Base-by-base conservation (phyloP, 2,329 filamentous ascomycete species). In the Alternaria triticimaculans region DNA sequence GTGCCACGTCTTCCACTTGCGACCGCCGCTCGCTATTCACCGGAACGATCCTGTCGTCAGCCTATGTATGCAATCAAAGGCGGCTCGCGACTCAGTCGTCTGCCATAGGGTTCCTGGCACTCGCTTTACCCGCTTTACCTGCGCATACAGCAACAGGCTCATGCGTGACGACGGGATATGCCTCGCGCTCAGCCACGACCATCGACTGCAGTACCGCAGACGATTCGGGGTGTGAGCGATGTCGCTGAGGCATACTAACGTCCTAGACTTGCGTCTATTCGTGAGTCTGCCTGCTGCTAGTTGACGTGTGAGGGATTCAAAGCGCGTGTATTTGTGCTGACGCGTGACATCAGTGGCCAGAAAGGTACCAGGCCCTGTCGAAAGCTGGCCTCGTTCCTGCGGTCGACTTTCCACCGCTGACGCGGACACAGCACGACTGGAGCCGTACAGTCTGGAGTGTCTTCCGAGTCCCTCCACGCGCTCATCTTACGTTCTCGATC, bases 171-270 rank as follows among this genome's bases (percentile, higher is more conserved):
- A 15, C 8, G 28, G 3, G 28, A 9, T 33, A 5, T 14, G 10
- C 5, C 20, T 37, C 18, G 14, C 49, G 18, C 20, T 23, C 49
- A 53, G 14, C 49, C 49, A n/a, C 7, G 5, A 0, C 20, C 5
- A 8, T 26, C 21, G 5, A 7, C 5, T n/a, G 28, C 28, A 53
- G 18, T 14, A 28, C 20, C 0, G 6, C 1, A 3, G 20, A 5
- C n/a, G 49, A 6, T n/a, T 1, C 20, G 1, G 12, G 12, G 0
- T 20, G 9, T 0, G 21, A 14, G 28, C 1, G 7, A n/a, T 2
- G 28, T 23, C 3, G 18, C 3, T 11, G 18, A 23, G 28, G 5
- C 28, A 23, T 12, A 7, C 4, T 9, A 15, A 8, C 7, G 5
- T n/a, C 2, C 8, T 11, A 14, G 12, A 5, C 3, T 3, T 2